Evolutionary conservation across 225 moss, liverwort and hornwort genomes (phyloP), one percentile per base, ranked within the genome.

Genomic region (Rhytidiadelphus loreus): DNA sequence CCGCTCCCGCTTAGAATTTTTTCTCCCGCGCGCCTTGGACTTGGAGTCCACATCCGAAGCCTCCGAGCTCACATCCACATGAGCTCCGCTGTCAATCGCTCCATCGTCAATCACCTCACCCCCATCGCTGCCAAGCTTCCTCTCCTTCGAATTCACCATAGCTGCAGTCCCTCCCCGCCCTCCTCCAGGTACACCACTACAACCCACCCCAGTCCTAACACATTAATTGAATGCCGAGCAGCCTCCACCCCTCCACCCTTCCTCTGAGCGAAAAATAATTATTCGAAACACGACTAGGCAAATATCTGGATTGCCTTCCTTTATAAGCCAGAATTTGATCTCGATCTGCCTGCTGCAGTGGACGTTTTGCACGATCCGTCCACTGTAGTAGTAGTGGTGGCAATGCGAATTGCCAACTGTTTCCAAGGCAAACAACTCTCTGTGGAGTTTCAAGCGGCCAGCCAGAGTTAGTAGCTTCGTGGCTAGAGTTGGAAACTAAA

Each of bases 31-130:
- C 58, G 13, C 56, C 48, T 86, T 83, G 25, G 81, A 52, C 77
- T 90, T 91, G 17, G 88, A 90, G 35, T 93, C 93, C 41, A 89
- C 92, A 81, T 91, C 90, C 55, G 93, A 93, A 1, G 88, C 88
- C 61, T 90, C 93, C 7, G 92, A 92, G 89, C 86, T 92, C 63
- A 43, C 82, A 76, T 88, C 93, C 65, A 90, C 88, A 46, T 90
- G 90, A 32, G 33, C 82, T 74, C 83, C 65, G 5, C 41, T 33
- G 33, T 33, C 60, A n/a, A 66, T 58, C 64, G 24, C 77, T 37
- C 81, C 81, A 30, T 81, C 81, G 62, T 65, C 65, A 41, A 80
- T 85, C 77, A 61, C 85, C 80, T 89, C 89, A 0, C 52, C 70
- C 4, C 50, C 79, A 37, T 79, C 87, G 15, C 53, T 83, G 33